Evolutionary conservation across 2,329 filamentous ascomycete species (phyloP).

Genomic region (Mycosphaerella arachidis): DNA sequence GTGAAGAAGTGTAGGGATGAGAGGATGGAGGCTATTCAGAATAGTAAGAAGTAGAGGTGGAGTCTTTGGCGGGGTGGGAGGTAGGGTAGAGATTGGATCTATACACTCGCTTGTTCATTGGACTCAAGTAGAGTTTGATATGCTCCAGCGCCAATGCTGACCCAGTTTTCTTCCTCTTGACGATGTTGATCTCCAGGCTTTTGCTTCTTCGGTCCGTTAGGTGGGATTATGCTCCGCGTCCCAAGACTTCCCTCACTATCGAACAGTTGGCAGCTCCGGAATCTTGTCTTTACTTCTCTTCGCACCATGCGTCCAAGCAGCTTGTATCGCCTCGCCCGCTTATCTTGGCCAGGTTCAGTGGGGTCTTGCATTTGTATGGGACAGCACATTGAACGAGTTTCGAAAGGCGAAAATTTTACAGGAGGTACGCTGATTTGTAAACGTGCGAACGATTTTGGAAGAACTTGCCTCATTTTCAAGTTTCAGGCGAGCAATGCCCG

Average conservation of each 20-base stretch:
- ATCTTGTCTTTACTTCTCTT: too few species aligned
- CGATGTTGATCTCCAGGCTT: too few species aligned
- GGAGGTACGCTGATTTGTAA: background rate
- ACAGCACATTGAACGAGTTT: background rate
- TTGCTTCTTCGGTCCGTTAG: too few species aligned
- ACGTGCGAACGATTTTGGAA: background rate
- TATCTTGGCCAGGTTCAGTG: too few species aligned
- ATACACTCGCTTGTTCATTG: background rate
- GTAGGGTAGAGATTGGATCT: background rate
- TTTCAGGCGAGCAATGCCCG: background rate
- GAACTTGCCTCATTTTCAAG: background rate
- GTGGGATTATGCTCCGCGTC: too few species aligned
- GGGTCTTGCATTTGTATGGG: too few species aligned
- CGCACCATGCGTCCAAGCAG: too few species aligned
- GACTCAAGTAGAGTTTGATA: background rate
- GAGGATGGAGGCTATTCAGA: conserved; percentile 7
- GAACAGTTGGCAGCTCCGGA: too few species aligned
- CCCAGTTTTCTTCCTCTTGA: too few species aligned
- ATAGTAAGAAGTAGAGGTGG: background rate
- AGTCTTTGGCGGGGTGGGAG: background rate
- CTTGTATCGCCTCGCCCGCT: too few species aligned
- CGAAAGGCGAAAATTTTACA: background rate
- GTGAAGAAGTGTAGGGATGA: conserved; percentile 23
- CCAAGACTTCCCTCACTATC: too few species aligned
- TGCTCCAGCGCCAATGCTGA: too few species aligned